Percentiles rank a stretch among this genome's conserved stretches.
These are phyloP conservation scores for Apocynum venetum DNA, from an alignment of 257 asterid genomes.

Conservation along the genomic window DNA sequence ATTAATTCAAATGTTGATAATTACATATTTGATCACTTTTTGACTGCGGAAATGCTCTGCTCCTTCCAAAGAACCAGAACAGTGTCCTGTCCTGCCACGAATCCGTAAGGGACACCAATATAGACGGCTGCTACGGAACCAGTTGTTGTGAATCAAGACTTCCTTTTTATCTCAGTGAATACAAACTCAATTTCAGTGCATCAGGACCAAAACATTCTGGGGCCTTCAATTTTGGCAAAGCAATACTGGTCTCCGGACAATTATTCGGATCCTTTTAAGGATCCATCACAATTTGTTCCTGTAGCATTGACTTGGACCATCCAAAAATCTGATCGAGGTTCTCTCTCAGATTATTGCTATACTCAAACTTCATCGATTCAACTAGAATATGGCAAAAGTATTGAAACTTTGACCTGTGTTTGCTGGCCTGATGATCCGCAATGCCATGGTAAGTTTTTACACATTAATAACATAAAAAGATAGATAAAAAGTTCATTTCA, in stretches of 20 bases:
- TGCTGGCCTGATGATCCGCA: too few relatives aligned
- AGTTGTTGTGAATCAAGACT: conserved; percentile 23
- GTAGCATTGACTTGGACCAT: conserved; percentile 23
- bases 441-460: too few relatives aligned
- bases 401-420: too few relatives aligned
- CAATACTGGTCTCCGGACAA: conserved; percentile 15
- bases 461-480: too few relatives aligned
- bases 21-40: neutral
- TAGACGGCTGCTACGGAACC: conserved; percentile 25
- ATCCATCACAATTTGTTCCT: conserved; percentile 4
- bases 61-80: neutral
- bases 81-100: conserved; percentile 5
- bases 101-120: neutral
- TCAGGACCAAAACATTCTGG: neutral
- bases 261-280: neutral
- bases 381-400: too few relatives aligned
- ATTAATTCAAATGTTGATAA: too few relatives aligned
- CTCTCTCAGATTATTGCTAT: conserved; percentile 2
- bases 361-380: neutral
- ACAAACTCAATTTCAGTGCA: conserved; percentile 10
- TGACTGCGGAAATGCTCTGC: conserved; percentile 29
- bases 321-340: neutral
- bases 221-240: conserved; percentile 19
- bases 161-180: conserved; percentile 18
- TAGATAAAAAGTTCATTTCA: too few relatives aligned